Evolutionary conservation across 1,284 basidiomycete species (phyloP), one percentile per base, ranked within the genome.

Genomic region (Bondarzewia mesenterica): DNA sequence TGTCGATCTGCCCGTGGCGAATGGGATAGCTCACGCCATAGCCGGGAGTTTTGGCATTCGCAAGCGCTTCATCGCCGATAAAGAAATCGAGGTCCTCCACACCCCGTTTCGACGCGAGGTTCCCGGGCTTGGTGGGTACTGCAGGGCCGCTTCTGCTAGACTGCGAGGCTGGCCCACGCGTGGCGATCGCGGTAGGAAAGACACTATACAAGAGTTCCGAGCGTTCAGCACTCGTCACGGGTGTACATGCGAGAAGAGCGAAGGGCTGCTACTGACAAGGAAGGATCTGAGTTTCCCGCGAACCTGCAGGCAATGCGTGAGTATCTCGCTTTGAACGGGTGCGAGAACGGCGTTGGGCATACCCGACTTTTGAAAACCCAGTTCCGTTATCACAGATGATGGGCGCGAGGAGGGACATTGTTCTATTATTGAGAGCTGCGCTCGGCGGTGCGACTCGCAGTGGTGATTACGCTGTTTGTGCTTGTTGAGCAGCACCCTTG

Each of bases 41-140:
- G 57, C 81, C 90, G 41, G 83, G 79, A 0, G 80, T 90, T 73
- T 94, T 97, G 37, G 87, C 82, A 63, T 98, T 97, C 25, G 90
- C 91, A 23, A 98, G 76, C 1, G 96, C 96, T 67, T 99, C 95
- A 67, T 99, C 92, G 52, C 96, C 96, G 69, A 99, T 99, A 76
- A 88, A 97, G 74, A 99, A 99, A 72, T 99, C 96, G 56, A 99
- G 85, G 67, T 99, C 96, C 68, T 99, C 96, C 42, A 99, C 91
- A 8, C 96, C 96, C 53, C 96, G 85, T 71, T 98, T 99, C 51
- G 89, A 91, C 4, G 96, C 95, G 48, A 97, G 82, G 67, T 94
- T 82, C 3, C 89, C 87, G 5, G 95, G 93, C 68, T 95, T 97
- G 46, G 80, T 73, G 21, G 89, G 87, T 44, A 91, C 72, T 14